These are phyloP conservation scores for Odontarrhena argentea DNA, from an alignment of 345 rosid genomes.

Conservation along the genomic window DNA sequence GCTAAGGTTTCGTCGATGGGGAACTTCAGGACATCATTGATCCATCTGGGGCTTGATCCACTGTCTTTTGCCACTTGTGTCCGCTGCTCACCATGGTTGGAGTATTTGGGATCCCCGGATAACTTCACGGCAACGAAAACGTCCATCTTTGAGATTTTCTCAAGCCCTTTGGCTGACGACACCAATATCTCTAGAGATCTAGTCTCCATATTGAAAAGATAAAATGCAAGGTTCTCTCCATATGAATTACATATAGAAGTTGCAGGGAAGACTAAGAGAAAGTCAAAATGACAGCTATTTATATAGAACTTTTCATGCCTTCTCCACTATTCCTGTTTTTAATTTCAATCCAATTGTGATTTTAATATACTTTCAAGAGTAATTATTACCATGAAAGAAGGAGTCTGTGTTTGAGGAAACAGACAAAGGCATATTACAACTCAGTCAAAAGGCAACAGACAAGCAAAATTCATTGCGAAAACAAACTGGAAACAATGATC, in stretches of 20 bases:
- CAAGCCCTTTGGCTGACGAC: slow-evolving; percentile 31
- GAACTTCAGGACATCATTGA: slow-evolving; percentile 7
- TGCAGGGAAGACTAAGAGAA: slow-evolving; percentile 31
- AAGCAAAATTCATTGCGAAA: slow-evolving; percentile 14
- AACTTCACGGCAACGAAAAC: slow-evolving; percentile 35
- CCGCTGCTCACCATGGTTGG: slow-evolving; percentile 36
- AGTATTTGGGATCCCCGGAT: slow-evolving; percentile 37
- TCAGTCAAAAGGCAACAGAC: slow-evolving; percentile 5
- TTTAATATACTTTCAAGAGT: slow-evolving; percentile 6
- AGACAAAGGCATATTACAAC: slow-evolving; percentile 28
- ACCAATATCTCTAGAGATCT: slow-evolving; percentile 35
- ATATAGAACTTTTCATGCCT: slow-evolving; percentile 6
- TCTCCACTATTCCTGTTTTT: slow-evolving; percentile 17
- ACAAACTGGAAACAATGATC: slow-evolving; percentile 12
- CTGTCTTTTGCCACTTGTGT: slow-evolving; percentile 31
- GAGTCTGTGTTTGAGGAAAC: slow-evolving; percentile 19
- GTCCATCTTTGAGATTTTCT: slow-evolving; percentile 28
- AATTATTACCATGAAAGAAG: slow-evolving; percentile 27
- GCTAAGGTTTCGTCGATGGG: slow-evolving; percentile 37
- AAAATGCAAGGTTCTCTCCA: slow-evolving; percentile 8
- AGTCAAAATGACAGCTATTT: slow-evolving; percentile 25
- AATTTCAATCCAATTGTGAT: neutral
- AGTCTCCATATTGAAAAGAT: slow-evolving; percentile 25
- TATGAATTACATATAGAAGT: slow-evolving; percentile 24
- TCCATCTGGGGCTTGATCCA: slow-evolving; percentile 38